Evolutionary conservation across 202 grass and related monocot genomes (phyloP), one percentile per base, ranked within the genome.

Genomic region (Sporobolus alterniflorus): DNA sequence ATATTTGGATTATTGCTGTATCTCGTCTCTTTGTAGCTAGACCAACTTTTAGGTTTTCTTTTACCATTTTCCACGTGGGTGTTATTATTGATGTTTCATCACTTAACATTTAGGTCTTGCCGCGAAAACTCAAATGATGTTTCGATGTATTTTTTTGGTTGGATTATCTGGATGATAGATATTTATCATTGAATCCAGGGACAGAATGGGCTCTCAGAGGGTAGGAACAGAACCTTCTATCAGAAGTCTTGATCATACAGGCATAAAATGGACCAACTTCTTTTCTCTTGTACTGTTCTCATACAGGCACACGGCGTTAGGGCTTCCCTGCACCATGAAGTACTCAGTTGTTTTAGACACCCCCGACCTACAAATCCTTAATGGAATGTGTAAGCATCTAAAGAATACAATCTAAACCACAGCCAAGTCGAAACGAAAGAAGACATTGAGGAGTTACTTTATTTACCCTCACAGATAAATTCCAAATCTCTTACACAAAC

Each of bases 21-120:
- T 59, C 55, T 26, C 4, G 56, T 28, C 25, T 11, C 13, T 69
- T 12, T 79, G 86, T 84, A 84, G 52, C 15, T 75, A 70, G 68
- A 61, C 2, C 59, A 84, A 84, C 28, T 36, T 68, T 43, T 39
- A 61, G 69, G 17, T 20, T 6, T 66, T 40, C 16, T 55, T 87
- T 69, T 13, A 46, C 61, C 40, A 69, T 75, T 67, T 64, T 67
- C 41, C 13, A 88, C 17, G 48, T 17, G 32, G 51, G 75, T 80
- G 61, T 42, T 67, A 83, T 78, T 73, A n/a, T n/a, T n/a, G n/a
- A n/a, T n/a, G n/a, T n/a, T n/a, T n/a, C n/a, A n/a, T n/a, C n/a
- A n/a, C 64, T 79, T 30, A 61, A 79, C 30, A 73, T 51, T 61
- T 49, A 10, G 32, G 5, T 68, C 2, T 30, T 17, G 3, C 34